A percentile compares a stretch with the other conserved stretches of the same genome.
Conservation (phyloP, 2,329 filamentous ascomycete genomes). For the Diaporthe humulicola region DNA sequence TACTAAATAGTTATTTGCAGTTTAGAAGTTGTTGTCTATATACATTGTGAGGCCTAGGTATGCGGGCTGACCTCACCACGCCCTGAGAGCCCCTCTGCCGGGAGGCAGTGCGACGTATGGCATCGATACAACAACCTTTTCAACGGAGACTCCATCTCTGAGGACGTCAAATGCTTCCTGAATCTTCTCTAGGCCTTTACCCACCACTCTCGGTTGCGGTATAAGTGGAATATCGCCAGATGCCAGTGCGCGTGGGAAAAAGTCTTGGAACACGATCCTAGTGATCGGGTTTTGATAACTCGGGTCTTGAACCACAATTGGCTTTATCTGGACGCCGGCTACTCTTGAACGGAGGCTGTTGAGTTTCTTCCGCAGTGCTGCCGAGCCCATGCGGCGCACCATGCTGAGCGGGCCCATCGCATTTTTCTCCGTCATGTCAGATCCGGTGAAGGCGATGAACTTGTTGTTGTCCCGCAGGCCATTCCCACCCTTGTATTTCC, state of each 20-base stretch:
- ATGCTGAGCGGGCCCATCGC: no score
- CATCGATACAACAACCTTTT: slow-evolving; percentile 24
- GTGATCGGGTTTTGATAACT: not conserved
- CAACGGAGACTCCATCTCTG: slow-evolving; percentile 19
- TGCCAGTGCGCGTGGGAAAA: slow-evolving; percentile 15
- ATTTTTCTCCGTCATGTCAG: not conserved
- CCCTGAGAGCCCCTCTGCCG: no score
- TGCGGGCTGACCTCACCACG: no score
- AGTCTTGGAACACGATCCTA: slow-evolving; percentile 15
- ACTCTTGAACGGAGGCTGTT: no score
- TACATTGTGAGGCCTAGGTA: no score
- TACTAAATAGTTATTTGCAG: no score
- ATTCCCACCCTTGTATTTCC: no score
- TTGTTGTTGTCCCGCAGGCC: not conserved
- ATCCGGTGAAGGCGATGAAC: not conserved
- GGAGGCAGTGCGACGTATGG: no score
- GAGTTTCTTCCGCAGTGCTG: no score
- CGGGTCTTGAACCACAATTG: not conserved
- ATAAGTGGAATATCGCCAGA: not conserved
- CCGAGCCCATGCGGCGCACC: no score
- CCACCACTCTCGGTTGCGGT: slow-evolving; percentile 28
- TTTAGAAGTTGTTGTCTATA: no score
- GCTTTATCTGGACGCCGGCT: slow-evolving; percentile 24
- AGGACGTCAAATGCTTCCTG: slow-evolving; percentile 33
- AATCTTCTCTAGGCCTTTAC: slow-evolving; percentile 30